Conservation (phyloP, 2,329 filamentous ascomycete genomes). For the Colletotrichum sp. region DNA sequence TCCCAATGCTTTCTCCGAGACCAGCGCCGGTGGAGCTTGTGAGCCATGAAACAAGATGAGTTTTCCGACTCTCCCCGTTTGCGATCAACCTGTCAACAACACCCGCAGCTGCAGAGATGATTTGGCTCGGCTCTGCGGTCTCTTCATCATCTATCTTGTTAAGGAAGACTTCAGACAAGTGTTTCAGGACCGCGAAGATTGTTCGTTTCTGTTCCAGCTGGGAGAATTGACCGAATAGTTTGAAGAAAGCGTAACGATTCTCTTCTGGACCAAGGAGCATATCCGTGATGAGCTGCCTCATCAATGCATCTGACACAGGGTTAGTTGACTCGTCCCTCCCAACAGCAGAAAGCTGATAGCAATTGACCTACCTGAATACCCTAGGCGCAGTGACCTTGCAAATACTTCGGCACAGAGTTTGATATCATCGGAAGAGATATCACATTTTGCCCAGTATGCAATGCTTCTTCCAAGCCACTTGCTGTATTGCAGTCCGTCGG, state of each 20-base stretch:
- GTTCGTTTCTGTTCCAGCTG: slow-evolving; percentile 50
- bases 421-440: slow-evolving; percentile 35
- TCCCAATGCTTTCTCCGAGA: slow-evolving; percentile 65
- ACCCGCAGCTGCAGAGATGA: slow-evolving; percentile 63
- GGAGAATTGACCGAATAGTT: slow-evolving; percentile 40
- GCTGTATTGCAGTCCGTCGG: slow-evolving; percentile 68
- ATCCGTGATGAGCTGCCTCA: slow-evolving; percentile 39
- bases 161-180: slow-evolving; percentile 52
- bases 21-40: slow-evolving; percentile 68
- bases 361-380: slow-evolving; percentile 67
- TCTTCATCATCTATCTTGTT: slow-evolving; percentile 36
- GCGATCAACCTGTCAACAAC: slow-evolving; percentile 57
- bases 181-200: slow-evolving; percentile 42
- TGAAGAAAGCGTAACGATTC: slow-evolving; percentile 29
- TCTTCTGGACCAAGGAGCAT: slow-evolving; percentile 39
- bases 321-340: background rate
- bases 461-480: slow-evolving; percentile 76
- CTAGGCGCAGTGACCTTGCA: slow-evolving; percentile 70
- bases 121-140: slow-evolving; percentile 23
- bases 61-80: slow-evolving; percentile 52
- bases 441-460: slow-evolving; percentile 41
- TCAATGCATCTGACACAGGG: slow-evolving; percentile 42
- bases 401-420: slow-evolving; percentile 54
- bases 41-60: slow-evolving; percentile 69
- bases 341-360: slow-evolving; percentile 4